Evolutionary conservation across 2,329 filamentous ascomycete species (phyloP), one percentile per base, ranked within the genome.

Genomic region (Xylaria sp.): DNA sequence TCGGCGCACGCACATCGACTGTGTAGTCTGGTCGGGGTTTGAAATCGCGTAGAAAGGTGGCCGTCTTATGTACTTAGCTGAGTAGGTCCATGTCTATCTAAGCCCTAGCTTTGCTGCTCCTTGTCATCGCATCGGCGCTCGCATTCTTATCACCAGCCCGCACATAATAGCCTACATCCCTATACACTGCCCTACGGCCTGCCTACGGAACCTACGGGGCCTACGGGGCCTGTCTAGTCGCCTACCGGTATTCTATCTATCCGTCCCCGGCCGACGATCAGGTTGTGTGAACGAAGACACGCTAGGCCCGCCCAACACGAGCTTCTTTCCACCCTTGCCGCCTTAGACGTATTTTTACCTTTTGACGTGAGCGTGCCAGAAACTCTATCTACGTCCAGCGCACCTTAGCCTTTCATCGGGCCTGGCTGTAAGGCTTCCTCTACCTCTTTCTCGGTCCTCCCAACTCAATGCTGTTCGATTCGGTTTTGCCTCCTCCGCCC

Each of bases 401-500:
- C 33, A 39, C 31, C 25, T 51, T 49, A 36, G 20, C 49, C 38
- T 31, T 36, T 44, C 54, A 36, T 25, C 38, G 66, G 57, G 55
- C 27, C 54, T 49, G 22, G 53, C 36, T 33, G 36, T 59, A 51
- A 57, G 59, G 58, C 51, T 62, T 45, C 63, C 31, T 54, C 45
- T 56, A 42, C 54, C 44, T 45, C 45, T 38, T 42, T 53, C 45
- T 36, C 59, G 60, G 20, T 31, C 55, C 49, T 20, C 66, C 65
- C 61, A 62, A 66, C 68, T 73, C 73, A 73, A 82, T 82, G 80
- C 77, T 71, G 73, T 73, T 73, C 70, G 58, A 73, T 73, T 75
- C 75, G 69, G 75, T 71, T 72, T 75, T 78, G 74, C 79, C 78
- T 79, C 77, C 79, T 80, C 80, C 78, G 79, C 79, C 79, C 80